phyloP scores from a whole-genome alignment of 805 yeast species.

The Pichia sporocuriosa region DNA sequence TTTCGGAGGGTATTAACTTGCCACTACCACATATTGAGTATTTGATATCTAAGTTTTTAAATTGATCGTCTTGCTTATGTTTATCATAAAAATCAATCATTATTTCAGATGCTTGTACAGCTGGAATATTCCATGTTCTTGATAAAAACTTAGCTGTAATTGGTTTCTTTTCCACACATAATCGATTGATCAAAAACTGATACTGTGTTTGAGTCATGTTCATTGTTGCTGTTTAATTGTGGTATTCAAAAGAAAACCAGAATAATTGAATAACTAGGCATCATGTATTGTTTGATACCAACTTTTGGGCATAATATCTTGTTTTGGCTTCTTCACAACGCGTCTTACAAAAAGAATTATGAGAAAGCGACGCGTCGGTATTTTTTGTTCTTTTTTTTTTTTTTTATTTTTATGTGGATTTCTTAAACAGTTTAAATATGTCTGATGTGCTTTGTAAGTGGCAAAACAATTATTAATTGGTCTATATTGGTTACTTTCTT shows the following conservation, averaged over 20 bases:
- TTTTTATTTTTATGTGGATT: too few relatives aligned
- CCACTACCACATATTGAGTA: constrained; percentile 13
- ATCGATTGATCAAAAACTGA: not conserved
- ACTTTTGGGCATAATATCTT: too few relatives aligned
- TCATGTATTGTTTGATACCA: too few relatives aligned
- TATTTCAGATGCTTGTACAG: constrained; percentile 17
- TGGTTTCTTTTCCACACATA: constrained; percentile 17
- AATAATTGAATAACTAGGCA: too few relatives aligned
- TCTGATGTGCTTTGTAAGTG: too few relatives aligned
- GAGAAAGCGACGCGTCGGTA: too few relatives aligned
- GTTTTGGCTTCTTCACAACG: not conserved
- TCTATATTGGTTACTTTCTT: too few relatives aligned
- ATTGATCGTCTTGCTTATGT: constrained; percentile 12
- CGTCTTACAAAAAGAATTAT: not conserved
- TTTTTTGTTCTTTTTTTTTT: too few relatives aligned
- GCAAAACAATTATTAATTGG: not conserved
- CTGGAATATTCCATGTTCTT: constrained; percentile 16
- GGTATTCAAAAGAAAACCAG: too few relatives aligned
- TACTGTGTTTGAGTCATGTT: too few relatives aligned
- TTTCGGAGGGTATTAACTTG: not conserved
- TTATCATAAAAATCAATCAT: constrained; percentile 19
- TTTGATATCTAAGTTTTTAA: constrained; percentile 13
- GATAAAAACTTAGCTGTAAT: constrained; percentile 23
- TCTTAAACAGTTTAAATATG: too few relatives aligned
- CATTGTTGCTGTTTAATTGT: too few relatives aligned